Conservation (phyloP, 1,284 basidiomycete genomes). For the Cryptococcus deneoformans region DNA sequence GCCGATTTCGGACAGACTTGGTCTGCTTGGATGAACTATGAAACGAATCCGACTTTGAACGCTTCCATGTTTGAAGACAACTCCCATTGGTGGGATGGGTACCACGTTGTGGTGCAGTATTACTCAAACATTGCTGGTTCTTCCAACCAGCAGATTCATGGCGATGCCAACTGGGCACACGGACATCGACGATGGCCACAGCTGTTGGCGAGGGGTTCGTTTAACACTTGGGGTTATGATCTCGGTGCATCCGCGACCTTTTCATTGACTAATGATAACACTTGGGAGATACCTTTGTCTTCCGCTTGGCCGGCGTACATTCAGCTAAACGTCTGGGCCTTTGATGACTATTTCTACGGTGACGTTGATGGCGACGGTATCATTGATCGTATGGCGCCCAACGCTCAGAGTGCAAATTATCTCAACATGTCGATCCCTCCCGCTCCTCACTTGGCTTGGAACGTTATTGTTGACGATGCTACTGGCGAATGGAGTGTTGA, state of each 20-base stretch:
- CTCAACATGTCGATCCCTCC: conserved; percentile 71
- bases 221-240: conserved; percentile 89
- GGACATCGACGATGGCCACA: conserved; percentile 74
- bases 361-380: conserved; percentile 81
- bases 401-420: conserved; percentile 74
- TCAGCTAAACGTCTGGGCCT: conserved; percentile 83
- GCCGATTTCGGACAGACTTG: conserved; percentile 82
- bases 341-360: conserved; percentile 85
- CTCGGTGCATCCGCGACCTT: conserved; percentile 68
- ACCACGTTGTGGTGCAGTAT: conserved; percentile 86
- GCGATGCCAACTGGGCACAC: conserved; percentile 62
- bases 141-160: conserved; percentile 66
- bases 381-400: conserved; percentile 83
- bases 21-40: conserved; percentile 73
- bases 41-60: conserved; percentile 66
- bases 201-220: conserved; percentile 76
- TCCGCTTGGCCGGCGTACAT: conserved; percentile 80
- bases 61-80: conserved; percentile 55
- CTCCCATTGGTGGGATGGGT: conserved; percentile 67
- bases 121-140: conserved; percentile 67
- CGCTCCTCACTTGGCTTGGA: conserved; percentile 71
- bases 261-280: conserved; percentile 59
- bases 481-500: conserved; percentile 71
- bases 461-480: conserved; percentile 70
- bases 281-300: conserved; percentile 60